Evolutionary conservation across 139 green algal genomes (phyloP).

Genomic region (Gonium pectorale): DNA sequence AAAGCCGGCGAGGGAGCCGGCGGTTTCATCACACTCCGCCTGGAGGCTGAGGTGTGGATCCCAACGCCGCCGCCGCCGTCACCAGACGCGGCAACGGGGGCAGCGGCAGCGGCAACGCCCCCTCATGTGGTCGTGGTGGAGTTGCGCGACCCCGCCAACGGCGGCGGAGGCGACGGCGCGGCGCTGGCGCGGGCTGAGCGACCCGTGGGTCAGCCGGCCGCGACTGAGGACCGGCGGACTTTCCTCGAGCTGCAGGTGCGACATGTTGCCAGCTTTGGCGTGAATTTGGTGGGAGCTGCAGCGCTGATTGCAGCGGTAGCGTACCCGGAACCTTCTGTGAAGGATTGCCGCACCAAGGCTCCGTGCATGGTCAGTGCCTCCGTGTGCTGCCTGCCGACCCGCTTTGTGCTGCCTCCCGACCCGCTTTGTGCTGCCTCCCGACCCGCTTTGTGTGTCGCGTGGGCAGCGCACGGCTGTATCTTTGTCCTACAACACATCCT

Average conservation of each 20-base stretch:
- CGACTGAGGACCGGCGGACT: background rate
- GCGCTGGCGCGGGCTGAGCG: conserved; percentile 6
- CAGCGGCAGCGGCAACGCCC: background rate
- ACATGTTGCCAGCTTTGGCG: no score
- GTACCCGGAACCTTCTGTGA: no score
- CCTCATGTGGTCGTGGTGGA: conserved; percentile 32
- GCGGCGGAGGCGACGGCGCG: background rate
- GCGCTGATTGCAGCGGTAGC: no score
- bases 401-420: no score
- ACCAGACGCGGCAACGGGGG: background rate
- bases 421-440: no score
- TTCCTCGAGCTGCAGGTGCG: conserved; percentile 7
- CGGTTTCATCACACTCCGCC: background rate
- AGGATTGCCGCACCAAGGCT: no score
- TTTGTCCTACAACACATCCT: no score
- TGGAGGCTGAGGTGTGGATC: conserved; percentile 30
- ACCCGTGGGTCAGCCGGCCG: conserved; percentile 2
- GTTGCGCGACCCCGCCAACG: background rate
- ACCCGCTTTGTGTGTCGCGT: no score
- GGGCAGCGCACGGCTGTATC: no score
- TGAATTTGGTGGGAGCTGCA: no score
- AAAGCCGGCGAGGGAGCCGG: background rate
- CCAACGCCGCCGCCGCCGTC: background rate
- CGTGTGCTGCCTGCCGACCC: no score
- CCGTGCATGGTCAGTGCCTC: no score